These are phyloP conservation scores for Dothideomycetes sp. DNA, from an alignment of 2,329 filamentous ascomycete species.

Conservation along the genomic window DNA sequence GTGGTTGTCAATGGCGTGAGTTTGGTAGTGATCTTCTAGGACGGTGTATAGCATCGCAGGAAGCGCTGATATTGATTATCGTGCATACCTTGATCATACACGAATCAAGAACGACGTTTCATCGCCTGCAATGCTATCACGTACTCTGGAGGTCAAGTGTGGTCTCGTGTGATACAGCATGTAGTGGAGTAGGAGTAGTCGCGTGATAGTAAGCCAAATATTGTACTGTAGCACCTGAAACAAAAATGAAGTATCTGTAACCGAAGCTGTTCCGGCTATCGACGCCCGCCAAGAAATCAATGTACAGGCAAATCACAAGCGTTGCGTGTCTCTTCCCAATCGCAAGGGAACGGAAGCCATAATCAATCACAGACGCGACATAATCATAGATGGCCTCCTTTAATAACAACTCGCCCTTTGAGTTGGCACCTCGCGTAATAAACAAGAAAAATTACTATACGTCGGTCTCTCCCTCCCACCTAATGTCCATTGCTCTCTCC, in stretches of 20 bases:
- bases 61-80: too few species aligned
- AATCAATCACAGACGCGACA: background rate
- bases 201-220: too few species aligned
- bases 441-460: conserved; percentile 99
- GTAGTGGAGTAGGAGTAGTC: too few species aligned
- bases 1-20: too few species aligned
- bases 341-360: background rate
- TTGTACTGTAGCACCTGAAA: too few species aligned
- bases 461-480: conserved; percentile 38
- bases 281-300: background rate
- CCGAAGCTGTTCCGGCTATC: background rate
- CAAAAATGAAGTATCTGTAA: background rate
- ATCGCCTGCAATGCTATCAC: too few species aligned
- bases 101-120: too few species aligned
- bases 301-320: background rate
- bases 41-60: too few species aligned
- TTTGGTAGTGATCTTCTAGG: too few species aligned
- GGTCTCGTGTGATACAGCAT: too few species aligned
- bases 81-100: too few species aligned
- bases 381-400: conserved; percentile 5
- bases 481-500: background rate
- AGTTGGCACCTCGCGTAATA: conserved; percentile 43
- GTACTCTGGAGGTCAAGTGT: too few species aligned
- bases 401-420: conserved; percentile 8
- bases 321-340: background rate